These are phyloP conservation scores for Helenozyma baotianmanensis DNA, from an alignment of 805 yeast genomes.

Conservation along the genomic window DNA sequence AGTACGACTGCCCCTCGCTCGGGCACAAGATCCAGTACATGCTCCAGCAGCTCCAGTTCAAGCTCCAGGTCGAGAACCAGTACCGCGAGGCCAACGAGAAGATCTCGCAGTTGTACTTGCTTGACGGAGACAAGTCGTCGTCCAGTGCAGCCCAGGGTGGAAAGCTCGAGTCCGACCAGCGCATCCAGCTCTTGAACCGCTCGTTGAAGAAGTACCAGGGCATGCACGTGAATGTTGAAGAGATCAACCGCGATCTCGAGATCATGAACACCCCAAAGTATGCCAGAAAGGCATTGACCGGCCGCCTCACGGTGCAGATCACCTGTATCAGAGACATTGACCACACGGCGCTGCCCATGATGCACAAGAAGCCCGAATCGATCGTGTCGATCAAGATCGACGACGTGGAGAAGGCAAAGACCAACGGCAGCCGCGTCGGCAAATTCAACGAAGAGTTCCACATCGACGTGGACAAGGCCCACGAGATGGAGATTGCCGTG, in stretches of 20 bases:
- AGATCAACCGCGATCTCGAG: conserved; percentile 61
- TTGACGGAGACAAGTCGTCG: conserved; percentile 86
- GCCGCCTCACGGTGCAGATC: conserved; percentile 69
- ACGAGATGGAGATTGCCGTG: conserved; percentile 84
- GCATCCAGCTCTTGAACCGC: conserved; percentile 77
- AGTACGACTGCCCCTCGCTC: conserved; percentile 89
- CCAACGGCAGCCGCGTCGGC: conserved; percentile 71
- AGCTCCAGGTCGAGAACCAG: conserved; percentile 89
- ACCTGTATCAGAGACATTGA: conserved; percentile 84
- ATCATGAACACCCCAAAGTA: conserved; percentile 65
- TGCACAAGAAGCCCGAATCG: conserved; percentile 75
- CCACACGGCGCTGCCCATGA: conserved; percentile 82
- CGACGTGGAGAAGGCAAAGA: conserved; percentile 76
- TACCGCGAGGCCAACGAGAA: conserved; percentile 91
- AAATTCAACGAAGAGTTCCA: conserved; percentile 81
- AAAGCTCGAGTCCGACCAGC: conserved; percentile 74
- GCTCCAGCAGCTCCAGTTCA: conserved; percentile 92
- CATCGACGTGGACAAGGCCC: conserved; percentile 81
- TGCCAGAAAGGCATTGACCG: conserved; percentile 80
- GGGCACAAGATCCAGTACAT: conserved; percentile 93
- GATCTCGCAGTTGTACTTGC: conserved; percentile 74
- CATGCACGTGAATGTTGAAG: conserved; percentile 72
- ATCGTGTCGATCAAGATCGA: conserved; percentile 77
- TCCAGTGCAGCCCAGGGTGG: conserved; percentile 89
- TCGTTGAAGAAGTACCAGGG: conserved; percentile 85